A percentile compares a stretch with the other conserved stretches of the same genome.
phyloP scores from a whole-genome alignment of 2,329 filamentous ascomycete species.

The Aureobasidium sp. region DNA sequence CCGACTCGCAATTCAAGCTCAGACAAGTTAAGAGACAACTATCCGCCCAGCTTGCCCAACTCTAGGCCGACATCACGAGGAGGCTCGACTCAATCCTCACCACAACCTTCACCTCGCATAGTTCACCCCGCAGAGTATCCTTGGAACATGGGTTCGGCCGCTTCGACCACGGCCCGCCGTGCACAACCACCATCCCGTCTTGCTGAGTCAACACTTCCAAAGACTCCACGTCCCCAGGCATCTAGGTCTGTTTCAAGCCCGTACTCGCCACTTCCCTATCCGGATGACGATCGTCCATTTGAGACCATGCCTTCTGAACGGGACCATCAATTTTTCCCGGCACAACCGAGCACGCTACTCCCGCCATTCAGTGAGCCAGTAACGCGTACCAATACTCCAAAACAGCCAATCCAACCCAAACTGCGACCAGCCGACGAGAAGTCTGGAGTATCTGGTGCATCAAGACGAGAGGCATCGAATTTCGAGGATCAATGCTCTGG shows the following conservation, averaged over 20 bases:
- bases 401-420: constrained; percentile 1
- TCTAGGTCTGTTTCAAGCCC: constrained; percentile 29
- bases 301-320: constrained; percentile 38
- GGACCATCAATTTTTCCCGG: constrained; percentile 32
- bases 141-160: constrained; percentile 17
- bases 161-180: constrained; percentile 24
- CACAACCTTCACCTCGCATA: constrained; percentile 7
- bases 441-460: not conserved
- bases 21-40: constrained; percentile 12
- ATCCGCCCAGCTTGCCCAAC: constrained; percentile 1
- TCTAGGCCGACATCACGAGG: constrained; percentile 16
- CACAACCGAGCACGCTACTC: constrained; percentile 16
- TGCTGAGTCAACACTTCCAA: constrained; percentile 20
- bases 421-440: constrained; percentile 1
- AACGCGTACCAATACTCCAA: constrained; percentile 12
- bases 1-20: constrained; percentile 15
- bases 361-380: constrained; percentile 18
- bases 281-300: constrained; percentile 35
- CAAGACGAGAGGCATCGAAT: not conserved
- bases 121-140: constrained; percentile 1
- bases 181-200: constrained; percentile 25
- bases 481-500: constrained; percentile 22
- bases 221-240: constrained; percentile 19
- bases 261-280: constrained; percentile 36
- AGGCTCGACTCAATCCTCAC: constrained; percentile 5